Conservation (phyloP, 2,329 filamentous ascomycete genomes). For the Cladophialophora carrionii region DNA sequence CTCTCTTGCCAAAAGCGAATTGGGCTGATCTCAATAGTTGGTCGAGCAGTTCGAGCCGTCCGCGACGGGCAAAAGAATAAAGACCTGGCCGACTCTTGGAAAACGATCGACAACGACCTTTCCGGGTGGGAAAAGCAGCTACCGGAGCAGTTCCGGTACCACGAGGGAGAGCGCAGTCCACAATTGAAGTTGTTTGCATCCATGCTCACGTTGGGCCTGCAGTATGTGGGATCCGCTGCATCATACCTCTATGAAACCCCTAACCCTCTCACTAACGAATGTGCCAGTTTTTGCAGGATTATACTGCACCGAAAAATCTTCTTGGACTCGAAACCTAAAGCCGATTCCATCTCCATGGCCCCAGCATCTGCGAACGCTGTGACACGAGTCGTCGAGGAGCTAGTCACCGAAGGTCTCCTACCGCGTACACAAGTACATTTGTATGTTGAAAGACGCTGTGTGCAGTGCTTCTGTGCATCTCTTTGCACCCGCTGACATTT, state of each 20-base stretch:
- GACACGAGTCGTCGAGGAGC: slow-evolving; percentile 33
- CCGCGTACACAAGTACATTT: slow-evolving; percentile 27
- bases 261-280: slow-evolving; percentile 18
- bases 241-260: background rate
- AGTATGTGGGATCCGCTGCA: slow-evolving; percentile 17
- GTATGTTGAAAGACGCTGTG: slow-evolving; percentile 14
- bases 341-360: slow-evolving; percentile 21
- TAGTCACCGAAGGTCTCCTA: slow-evolving; percentile 26
- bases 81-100: slow-evolving; percentile 9
- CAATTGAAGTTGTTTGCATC: slow-evolving; percentile 25
- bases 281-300: slow-evolving; percentile 24
- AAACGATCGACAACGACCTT: slow-evolving; percentile 24
- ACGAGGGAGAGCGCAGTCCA: slow-evolving; percentile 20
- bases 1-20: slow-evolving; percentile 9
- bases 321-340: slow-evolving; percentile 20
- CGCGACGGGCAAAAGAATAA: slow-evolving; percentile 15
- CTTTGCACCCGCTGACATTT: slow-evolving; percentile 11
- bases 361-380: slow-evolving; percentile 31
- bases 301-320: slow-evolving; percentile 25
- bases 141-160: slow-evolving; percentile 20
- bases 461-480: slow-evolving; percentile 7
- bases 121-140: slow-evolving; percentile 27
- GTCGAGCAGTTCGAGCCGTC: slow-evolving; percentile 22
- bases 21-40: slow-evolving; percentile 22
- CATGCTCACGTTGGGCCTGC: slow-evolving; percentile 23